These are phyloP conservation scores for Antarctomyces pellizariae DNA, from an alignment of 495 filamentous ascomycete species.

Conservation along the genomic window DNA sequence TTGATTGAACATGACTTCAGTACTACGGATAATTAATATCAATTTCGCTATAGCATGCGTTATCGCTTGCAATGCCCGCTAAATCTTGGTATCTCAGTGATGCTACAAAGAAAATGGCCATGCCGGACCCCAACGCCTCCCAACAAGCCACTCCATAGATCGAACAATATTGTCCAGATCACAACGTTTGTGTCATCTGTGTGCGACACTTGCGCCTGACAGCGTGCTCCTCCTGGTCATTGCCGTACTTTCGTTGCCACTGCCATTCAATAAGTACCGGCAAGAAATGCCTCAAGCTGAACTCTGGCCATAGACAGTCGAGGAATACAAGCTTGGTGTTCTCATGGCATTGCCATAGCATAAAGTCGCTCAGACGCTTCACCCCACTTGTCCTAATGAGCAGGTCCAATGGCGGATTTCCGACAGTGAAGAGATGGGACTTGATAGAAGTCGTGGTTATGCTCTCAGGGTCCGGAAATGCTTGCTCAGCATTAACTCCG, in stretches of 20 bases:
- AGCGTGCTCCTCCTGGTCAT: too few relatives aligned
- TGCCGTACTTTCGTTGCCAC: conserved; percentile 29
- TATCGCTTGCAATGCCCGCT: too few relatives aligned
- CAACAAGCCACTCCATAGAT: too few relatives aligned
- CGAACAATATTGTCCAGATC: too few relatives aligned
- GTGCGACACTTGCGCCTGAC: too few relatives aligned
- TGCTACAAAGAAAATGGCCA: too few relatives aligned
- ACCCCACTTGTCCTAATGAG: conserved; percentile 82
- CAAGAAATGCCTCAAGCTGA: conserved; percentile 83
- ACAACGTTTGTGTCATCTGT: too few relatives aligned
- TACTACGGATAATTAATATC: too few relatives aligned
- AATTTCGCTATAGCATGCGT: too few relatives aligned
- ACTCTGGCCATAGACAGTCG: conserved; percentile 87
- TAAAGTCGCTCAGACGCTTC: conserved; percentile 79
- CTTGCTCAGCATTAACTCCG: conserved; percentile 6
- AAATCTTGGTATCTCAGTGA: too few relatives aligned
- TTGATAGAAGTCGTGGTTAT: conserved; percentile 63
- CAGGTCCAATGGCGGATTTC: conserved; percentile 67
- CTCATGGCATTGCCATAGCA: conserved; percentile 95
- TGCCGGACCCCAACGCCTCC: too few relatives aligned
- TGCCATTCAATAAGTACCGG: conserved; percentile 89
- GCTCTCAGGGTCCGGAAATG: conserved; percentile 48
- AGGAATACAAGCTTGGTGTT: conserved; percentile 81
- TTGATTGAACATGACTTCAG: too few relatives aligned
- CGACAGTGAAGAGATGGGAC: conserved; percentile 62